phyloP scores from a whole-genome alignment of 371 early-diverging fungal genomes.

The Mucor racemosus region DNA sequence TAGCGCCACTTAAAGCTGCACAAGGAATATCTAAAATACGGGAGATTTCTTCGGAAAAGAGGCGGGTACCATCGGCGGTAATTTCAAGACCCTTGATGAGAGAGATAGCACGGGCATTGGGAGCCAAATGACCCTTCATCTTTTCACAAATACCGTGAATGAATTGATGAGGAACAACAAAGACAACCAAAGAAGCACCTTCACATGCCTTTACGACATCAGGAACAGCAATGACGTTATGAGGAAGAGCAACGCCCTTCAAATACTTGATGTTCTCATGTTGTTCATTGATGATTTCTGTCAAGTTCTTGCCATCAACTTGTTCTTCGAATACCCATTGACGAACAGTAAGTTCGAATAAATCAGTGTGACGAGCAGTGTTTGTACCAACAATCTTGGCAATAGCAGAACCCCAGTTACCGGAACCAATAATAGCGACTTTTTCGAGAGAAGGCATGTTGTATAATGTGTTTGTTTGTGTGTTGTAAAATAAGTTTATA shows the following conservation, averaged over 20 bases:
- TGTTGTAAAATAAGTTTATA: neutral
- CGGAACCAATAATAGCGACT: constrained; percentile 75
- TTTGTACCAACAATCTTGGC: constrained; percentile 92
- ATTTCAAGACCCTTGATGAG: constrained; percentile 94
- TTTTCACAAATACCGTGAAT: constrained; percentile 78
- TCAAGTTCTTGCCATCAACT: constrained; percentile 82
- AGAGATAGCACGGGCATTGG: constrained; percentile 72
- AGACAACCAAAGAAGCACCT: constrained; percentile 87
- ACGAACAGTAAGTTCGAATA: constrained; percentile 79
- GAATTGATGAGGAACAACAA: constrained; percentile 98
- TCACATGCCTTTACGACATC: constrained; percentile 78
- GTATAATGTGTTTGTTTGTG: neutral
- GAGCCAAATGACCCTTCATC: constrained; percentile 60
- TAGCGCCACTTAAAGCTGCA: constrained; percentile 95
- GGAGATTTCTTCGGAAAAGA: constrained; percentile 79
- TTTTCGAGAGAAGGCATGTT: constrained; percentile 13
- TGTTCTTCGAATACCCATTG: constrained; percentile 96
- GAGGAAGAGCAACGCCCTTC: constrained; percentile 84
- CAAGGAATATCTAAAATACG: constrained; percentile 82
- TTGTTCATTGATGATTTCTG: constrained; percentile 92
- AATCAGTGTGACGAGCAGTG: constrained; percentile 60
- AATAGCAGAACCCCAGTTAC: constrained; percentile 98
- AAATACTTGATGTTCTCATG: constrained; percentile 97
- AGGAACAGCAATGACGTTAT: constrained; percentile 74
- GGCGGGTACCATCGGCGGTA: constrained; percentile 66